These are phyloP conservation scores for Lactuca saligna DNA, from an alignment of 129 eudicot species.

Conservation along the genomic window DNA sequence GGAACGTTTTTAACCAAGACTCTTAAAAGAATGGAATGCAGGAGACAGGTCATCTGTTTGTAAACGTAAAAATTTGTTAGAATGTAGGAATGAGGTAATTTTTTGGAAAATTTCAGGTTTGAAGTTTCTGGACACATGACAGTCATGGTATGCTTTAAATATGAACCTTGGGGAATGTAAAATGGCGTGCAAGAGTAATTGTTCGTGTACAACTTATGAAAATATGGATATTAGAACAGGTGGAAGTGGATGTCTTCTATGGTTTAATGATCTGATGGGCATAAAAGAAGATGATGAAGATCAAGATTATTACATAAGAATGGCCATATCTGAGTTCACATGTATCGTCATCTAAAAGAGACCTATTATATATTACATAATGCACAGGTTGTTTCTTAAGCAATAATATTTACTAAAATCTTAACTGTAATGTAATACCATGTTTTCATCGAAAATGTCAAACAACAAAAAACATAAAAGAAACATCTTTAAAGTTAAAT, in stretches of 20 bases:
- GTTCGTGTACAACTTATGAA: slow-evolving; percentile 55
- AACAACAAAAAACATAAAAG: no score
- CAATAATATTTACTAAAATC: no score
- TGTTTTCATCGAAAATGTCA: no score
- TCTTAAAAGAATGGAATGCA: slow-evolving; percentile 33
- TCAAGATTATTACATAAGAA: slow-evolving; percentile 41
- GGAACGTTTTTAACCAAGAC: slow-evolving; percentile 38
- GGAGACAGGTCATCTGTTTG: slow-evolving; percentile 60
- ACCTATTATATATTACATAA: no score
- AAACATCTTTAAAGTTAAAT: no score
- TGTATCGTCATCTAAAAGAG: no score
- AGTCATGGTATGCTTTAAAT: slow-evolving; percentile 23
- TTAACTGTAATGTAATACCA: no score
- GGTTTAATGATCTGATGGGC: slow-evolving; percentile 54
- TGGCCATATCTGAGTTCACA: slow-evolving; percentile 42
- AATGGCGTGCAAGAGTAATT: slow-evolving; percentile 42
- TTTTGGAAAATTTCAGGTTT: slow-evolving; percentile 28
- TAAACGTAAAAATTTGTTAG: slow-evolving; percentile 27
- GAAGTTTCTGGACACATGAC: slow-evolving; percentile 41
- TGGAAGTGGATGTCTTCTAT: slow-evolving; percentile 59
- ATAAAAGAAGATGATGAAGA: slow-evolving; percentile 19
- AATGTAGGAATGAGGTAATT: slow-evolving; percentile 37
- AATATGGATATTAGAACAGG: slow-evolving; percentile 30
- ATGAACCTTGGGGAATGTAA: slow-evolving; percentile 49
- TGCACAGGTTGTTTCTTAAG: no score